phyloP scores from a whole-genome alignment of 331 rosid genomes.

The Prunus yedoensis region DNA sequence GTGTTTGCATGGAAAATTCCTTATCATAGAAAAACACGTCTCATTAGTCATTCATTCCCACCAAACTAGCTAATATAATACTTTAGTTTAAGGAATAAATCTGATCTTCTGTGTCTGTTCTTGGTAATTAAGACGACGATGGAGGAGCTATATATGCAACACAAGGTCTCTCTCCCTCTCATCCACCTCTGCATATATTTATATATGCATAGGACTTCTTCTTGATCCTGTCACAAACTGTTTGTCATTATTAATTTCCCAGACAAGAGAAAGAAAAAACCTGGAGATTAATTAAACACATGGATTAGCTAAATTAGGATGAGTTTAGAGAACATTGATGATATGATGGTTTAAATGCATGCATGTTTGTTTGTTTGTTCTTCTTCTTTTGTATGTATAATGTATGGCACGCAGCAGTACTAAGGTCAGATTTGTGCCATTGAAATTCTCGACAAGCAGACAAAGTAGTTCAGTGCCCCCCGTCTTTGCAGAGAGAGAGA shows the following conservation, averaged over 20 bases:
- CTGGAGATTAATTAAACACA: conserved; percentile 2
- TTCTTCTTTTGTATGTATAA: conserved; percentile 1
- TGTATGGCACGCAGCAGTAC: not conserved
- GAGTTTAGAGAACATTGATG: conserved; percentile 1
- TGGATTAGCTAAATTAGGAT: not conserved
- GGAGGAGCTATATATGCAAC: not conserved
- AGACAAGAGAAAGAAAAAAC: not conserved
- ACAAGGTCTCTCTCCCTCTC: not conserved
- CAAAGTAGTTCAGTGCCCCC: conserved; percentile 63
- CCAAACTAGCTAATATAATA: not conserved
- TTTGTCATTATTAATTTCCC: not conserved
- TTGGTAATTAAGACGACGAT: not conserved
- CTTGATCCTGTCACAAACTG: not conserved
- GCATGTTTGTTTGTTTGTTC: not conserved
- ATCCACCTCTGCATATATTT: not conserved
- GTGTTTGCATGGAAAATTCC: conserved; percentile 18
- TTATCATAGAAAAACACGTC: conserved; percentile 1
- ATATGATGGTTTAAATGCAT: conserved; percentile 3
- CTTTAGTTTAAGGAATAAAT: not conserved
- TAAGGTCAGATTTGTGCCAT: conserved; percentile 47
- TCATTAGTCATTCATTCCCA: not conserved
- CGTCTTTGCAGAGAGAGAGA: conserved; percentile 42
- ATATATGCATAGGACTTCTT: not conserved
- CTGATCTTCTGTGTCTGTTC: not conserved
- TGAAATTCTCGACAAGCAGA: conserved; percentile 81